Percentiles rank a stretch among this genome's conserved stretches.
Evolutionary conservation across 225 moss, liverwort and hornwort genomes (phyloP).

Genomic region (Takakia lepidozioides): DNA sequence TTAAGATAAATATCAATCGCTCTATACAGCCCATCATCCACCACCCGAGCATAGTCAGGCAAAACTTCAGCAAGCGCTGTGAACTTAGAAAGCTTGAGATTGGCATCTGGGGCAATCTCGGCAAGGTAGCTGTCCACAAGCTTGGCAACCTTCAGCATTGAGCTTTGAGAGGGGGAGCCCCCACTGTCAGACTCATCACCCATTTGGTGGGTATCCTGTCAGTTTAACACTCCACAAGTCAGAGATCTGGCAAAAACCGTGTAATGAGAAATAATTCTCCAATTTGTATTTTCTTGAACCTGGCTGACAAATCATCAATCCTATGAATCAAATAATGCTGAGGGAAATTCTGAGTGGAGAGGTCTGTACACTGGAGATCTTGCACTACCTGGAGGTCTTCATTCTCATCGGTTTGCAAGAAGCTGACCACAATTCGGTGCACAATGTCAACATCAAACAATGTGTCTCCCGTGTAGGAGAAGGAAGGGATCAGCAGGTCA

Average conservation of each 20-base stretch:
- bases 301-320: too few species aligned
- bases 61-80: slow-evolving; percentile 75
- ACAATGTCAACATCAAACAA: slow-evolving; percentile 97
- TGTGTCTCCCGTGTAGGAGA: slow-evolving; percentile 96
- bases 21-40: slow-evolving; percentile 95
- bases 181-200: slow-evolving; percentile 92
- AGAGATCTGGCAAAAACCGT: too few species aligned
- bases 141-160: slow-evolving; percentile 95
- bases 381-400: slow-evolving; percentile 74
- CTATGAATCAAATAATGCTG: too few species aligned
- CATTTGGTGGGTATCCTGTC: slow-evolving; percentile 49
- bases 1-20: slow-evolving; percentile 96
- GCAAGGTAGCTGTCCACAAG: slow-evolving; percentile 95
- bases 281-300: too few species aligned
- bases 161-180: slow-evolving; percentile 89
- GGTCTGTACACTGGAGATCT: too few species aligned
- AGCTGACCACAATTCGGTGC: slow-evolving; percentile 83
- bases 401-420: slow-evolving; percentile 86
- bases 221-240: too few species aligned
- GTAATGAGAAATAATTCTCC: too few species aligned
- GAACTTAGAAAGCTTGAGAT: slow-evolving; percentile 90
- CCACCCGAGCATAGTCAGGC: slow-evolving; percentile 91
- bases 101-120: slow-evolving; percentile 98
- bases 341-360: too few species aligned
- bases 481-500: slow-evolving; percentile 93